Base-by-base conservation (phyloP, 371 early-diverging fungal species). In the Circinella umbellata region DNA sequence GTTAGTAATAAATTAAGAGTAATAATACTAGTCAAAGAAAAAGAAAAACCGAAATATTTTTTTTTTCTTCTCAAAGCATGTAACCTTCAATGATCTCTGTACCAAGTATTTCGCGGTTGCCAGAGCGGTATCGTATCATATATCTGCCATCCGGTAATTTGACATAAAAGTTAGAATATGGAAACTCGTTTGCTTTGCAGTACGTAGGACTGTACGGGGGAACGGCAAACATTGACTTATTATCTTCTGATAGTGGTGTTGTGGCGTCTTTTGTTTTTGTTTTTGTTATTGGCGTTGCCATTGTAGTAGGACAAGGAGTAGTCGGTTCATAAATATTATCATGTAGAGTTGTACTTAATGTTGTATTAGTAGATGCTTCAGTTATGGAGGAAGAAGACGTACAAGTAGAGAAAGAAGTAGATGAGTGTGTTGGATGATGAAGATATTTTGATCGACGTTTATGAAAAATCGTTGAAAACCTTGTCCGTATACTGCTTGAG, bases 181-280 rank as follows among this genome's bases (percentile, higher is more conserved):
- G 84, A 20, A 83, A 83, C 10, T 81, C 78, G 55, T 81, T 78
- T 13, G 69, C 47, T 68, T 81, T 77, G 37, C 73, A 75, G 34
- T 81, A 81, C 7, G 84, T 83, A 20, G 84, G 84, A 61, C 84
- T 83, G 63, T 76, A 83, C 35, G 84, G 84, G 20, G 84, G 84
- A 59, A 83, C 73, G 61, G 65, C 65, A 53, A 64, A 64, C 9
- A 64, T 17, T 14, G 63, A 18, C 10, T 36, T n/a, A 3, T 13
- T 18, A 4, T 6, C 27, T 14, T 7, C 15, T 18, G 34, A 4
- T 2, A 18, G 7, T 59, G 60, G 11, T 59, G 60, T 15, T n/a
- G 38, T 18, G 38, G 42, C 62, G 46, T 61, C 62, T 39, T 38
- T 46, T 17, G 60, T 14, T 39, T 38, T 46, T 17, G 60, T 14